Percentiles rank a stretch among this genome's conserved stretches.
These are phyloP conservation scores for Spencermartinsiella ligniputridi DNA, from an alignment of 1,139 yeast genomes.

Conservation along the genomic window DNA sequence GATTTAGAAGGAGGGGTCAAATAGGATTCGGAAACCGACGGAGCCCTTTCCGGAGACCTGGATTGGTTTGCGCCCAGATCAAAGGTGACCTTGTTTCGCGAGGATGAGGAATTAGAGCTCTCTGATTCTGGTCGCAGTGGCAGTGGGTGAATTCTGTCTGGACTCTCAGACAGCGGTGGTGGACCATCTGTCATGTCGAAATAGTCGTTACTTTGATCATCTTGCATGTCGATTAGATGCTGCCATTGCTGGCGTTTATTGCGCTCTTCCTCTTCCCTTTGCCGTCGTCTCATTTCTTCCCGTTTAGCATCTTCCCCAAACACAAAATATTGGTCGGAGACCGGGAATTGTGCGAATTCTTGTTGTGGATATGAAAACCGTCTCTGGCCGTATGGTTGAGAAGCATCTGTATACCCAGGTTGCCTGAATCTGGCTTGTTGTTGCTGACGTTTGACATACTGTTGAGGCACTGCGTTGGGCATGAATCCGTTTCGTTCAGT, in stretches of 20 bases:
- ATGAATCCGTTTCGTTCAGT: not conserved
- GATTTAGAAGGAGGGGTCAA: not conserved
- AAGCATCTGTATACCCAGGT: not conserved
- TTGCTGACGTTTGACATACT: not conserved
- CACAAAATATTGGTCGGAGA: conserved; percentile 7
- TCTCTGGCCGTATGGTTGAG: not conserved
- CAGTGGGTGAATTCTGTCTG: not conserved
- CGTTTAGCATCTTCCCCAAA: conserved; percentile 20
- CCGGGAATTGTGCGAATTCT: not conserved
- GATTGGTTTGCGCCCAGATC: not conserved
- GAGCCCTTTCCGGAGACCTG: not conserved
- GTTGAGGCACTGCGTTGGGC: not conserved
- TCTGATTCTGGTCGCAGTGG: not conserved
- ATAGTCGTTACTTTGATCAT: conserved; percentile 21
- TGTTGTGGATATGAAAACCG: not conserved
- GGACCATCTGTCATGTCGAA: not conserved
- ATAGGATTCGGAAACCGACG: not conserved
- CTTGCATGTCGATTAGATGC: conserved; percentile 18
- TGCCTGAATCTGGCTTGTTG: conserved; percentile 7
- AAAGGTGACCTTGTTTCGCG: not conserved
- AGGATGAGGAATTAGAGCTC: not conserved
- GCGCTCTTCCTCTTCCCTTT: conserved; percentile 12
- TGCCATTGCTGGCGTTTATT: conserved; percentile 18
- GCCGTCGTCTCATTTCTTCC: conserved; percentile 13
- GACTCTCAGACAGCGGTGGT: not conserved